Conservation (phyloP, 768 basidiomycete species). For the Scleroderma bovista region DNA sequence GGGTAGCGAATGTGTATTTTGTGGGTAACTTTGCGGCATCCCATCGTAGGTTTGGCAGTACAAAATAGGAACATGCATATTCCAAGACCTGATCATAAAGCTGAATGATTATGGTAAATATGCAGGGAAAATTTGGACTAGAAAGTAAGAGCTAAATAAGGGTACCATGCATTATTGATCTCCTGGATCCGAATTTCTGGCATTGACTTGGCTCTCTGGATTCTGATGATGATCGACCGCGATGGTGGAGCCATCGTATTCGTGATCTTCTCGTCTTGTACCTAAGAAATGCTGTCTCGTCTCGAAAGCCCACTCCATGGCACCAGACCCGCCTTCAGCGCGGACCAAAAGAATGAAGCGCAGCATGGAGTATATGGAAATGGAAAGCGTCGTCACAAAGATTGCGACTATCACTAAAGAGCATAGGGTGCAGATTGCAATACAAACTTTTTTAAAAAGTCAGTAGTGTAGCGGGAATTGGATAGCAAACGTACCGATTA, state of each 20-base stretch:
- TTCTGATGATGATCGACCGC: background rate
- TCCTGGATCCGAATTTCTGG: too few relatives aligned
- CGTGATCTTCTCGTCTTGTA: slow-evolving; percentile 12
- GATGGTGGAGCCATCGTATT: background rate
- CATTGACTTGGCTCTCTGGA: too few relatives aligned
- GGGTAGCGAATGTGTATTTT: too few relatives aligned
- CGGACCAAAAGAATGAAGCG: slow-evolving; percentile 33
- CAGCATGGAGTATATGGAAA: slow-evolving; percentile 28
- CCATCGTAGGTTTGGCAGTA: too few relatives aligned
- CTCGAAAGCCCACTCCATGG: slow-evolving; percentile 27
- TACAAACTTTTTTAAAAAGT: slow-evolving; percentile 25
- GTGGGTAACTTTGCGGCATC: too few relatives aligned
- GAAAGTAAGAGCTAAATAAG: too few relatives aligned
- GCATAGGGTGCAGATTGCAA: slow-evolving; percentile 29
- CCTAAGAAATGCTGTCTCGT: slow-evolving; percentile 18
- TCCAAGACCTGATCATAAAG: too few relatives aligned
- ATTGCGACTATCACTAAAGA: slow-evolving; percentile 29
- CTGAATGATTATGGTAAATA: too few relatives aligned
- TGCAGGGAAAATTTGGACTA: too few relatives aligned
- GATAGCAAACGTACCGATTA: slow-evolving; percentile 22
- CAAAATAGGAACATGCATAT: too few relatives aligned
- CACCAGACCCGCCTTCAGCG: slow-evolving; percentile 27
- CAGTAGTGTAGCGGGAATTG: background rate
- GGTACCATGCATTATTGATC: too few relatives aligned
- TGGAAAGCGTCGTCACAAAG: slow-evolving; percentile 26